A percentile compares a stretch with the other conserved stretches of the same genome.
Evolutionary conservation across 192 early-diverging fungal species (phyloP).

Genomic region (Funneliformis mosseae): DNA sequence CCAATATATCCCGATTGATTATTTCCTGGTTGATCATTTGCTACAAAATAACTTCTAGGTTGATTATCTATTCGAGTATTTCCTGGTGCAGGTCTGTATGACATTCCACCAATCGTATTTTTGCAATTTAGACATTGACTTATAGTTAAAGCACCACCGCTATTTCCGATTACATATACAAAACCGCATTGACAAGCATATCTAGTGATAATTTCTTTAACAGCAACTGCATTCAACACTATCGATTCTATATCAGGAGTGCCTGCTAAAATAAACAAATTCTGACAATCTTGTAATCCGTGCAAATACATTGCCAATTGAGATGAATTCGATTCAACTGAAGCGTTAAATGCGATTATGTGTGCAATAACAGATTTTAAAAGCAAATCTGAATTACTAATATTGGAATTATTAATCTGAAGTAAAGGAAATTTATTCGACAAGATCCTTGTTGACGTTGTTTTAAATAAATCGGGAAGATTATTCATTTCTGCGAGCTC

Average conservation of each 20-base stretch:
- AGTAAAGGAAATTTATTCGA: conserved; percentile 14
- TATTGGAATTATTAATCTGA: not conserved
- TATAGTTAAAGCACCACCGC: not conserved
- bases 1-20: no score
- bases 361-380: conserved; percentile 28
- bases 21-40: conserved; percentile 3
- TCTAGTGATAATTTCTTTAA: not conserved
- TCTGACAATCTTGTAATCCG: not conserved
- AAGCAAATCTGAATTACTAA: conserved; percentile 7
- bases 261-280: conserved; percentile 7
- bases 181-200: conserved; percentile 27
- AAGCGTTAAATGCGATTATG: conserved; percentile 24
- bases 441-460: not conserved
- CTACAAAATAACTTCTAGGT: not conserved
- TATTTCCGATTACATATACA: not conserved
- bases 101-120: not conserved
- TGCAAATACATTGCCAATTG: conserved; percentile 28
- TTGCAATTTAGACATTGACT: not conserved
- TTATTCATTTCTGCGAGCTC: not conserved
- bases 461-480: conserved; percentile 2
- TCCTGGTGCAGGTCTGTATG: no score
- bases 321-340: conserved; percentile 10
- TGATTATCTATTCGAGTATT: not conserved
- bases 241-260: conserved; percentile 16
- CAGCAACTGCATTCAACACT: not conserved